These are phyloP conservation scores for Magnusiomyces tetraspermus DNA, from an alignment of 1,139 yeast species.

Conservation along the genomic window DNA sequence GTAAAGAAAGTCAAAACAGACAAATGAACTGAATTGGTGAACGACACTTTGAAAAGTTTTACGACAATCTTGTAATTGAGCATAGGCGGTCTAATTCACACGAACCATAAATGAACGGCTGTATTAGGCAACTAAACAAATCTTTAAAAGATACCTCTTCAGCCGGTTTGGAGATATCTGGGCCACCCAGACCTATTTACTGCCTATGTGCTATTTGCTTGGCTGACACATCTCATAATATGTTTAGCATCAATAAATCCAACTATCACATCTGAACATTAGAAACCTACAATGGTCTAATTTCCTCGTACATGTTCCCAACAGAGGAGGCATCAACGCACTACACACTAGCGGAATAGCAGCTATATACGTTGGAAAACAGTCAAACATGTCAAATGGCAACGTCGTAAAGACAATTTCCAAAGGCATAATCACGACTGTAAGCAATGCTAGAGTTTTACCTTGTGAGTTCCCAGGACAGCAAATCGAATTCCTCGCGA, in stretches of 20 bases:
- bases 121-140: not conserved
- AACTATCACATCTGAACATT: not conserved
- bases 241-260: not conserved
- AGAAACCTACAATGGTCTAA: not conserved
- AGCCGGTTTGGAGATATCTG: not conserved
- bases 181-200: not conserved
- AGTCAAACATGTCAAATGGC: no score
- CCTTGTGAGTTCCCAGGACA: no score
- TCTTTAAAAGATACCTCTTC: not conserved
- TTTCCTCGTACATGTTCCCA: not conserved
- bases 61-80: not conserved
- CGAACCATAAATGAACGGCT: not conserved
- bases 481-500: no score
- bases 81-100: not conserved
- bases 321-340: not conserved
- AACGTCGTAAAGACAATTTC: no score
- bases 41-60: not conserved
- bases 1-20: not conserved
- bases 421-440: no score
- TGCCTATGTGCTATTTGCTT: not conserved
- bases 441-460: no score
- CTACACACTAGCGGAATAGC: no score
- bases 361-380: no score
- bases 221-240: not conserved
- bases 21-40: not conserved